Evolutionary conservation across 2,329 filamentous ascomycete genomes (phyloP), one percentile per base, ranked within the genome.

Genomic region (Huntiella moniliformis): DNA sequence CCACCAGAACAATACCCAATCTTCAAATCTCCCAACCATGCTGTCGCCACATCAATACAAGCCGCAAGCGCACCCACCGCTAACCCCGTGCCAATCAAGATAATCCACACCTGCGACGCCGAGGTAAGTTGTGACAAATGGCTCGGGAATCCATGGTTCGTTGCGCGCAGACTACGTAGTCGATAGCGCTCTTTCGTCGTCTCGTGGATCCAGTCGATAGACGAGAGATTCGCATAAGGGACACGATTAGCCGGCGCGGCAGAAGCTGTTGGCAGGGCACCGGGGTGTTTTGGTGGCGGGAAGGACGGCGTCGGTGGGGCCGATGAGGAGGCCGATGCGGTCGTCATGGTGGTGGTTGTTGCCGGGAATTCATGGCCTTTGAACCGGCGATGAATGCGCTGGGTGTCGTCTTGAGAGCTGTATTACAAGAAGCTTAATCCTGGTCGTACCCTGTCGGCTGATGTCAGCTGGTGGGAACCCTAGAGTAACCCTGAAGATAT

Each of bases 151-250:
- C 86, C 83, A 2, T 15, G n/a, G 4, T 18, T 16, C 16, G 34
- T 32, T 15, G 73, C 69, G 0, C 80, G 74, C 15, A 98, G 67
- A 28, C 81, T 73, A n/a, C 85, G 75, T 55, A 92, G 65, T 17
- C 91, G 76, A 60, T 93, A 85, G 15, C 91, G 76, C 64, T 98
- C 91, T 61, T 95, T 95, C 44, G 83, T 91, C 58, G 96, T 94
- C 61, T 98, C 91, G 56, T 94, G 96, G 58, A 96, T 96, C 91
- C 91, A 98, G 65, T 98, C 91, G 59, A 98, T 98, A 49, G 91
- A 88, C 12, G 88, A 95, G 59, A 95, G 68, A 63, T 98, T 82
- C 57, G 95, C 88, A 64, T 98, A 98, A 46, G 83, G 88, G 34
- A 95, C 87, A 56, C 91, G 76, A 45, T 85, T 28, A 28, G 22